Evolutionary conservation across 371 early-diverging fungal genomes (phyloP), one percentile per base, ranked within the genome.

Genomic region (Nosema granulosis): DNA sequence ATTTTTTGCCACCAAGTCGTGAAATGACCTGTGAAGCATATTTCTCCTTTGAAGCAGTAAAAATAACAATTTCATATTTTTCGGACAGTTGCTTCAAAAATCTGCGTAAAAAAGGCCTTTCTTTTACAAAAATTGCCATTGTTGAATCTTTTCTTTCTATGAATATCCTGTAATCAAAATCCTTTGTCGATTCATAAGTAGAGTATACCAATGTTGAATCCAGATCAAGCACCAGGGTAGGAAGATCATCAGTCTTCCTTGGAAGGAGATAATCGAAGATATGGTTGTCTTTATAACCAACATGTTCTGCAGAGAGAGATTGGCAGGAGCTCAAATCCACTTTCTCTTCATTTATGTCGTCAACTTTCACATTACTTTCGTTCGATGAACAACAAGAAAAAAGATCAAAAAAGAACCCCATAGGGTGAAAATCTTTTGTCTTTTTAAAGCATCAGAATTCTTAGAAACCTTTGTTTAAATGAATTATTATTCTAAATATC

Each of bases 131-230:
- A 13, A 76, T 62, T 43, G 43, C 16, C 6, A 4, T 29, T 18
- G 28, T 26, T n/a, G 28, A 51, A 16, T 26, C 71, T 0, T 18
- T 38, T 65, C 77, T 75, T 69, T 69, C 26, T 49, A 82, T 73
- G 2, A 75, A 69, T 22, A 66, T 24, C 11, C 74, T 67, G 51
- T 77, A 80, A 68, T 81, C 79, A 69, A 79, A 82, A 68, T 82
- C 71, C 6, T 75, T 73, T n/a, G 77, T 54, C 51, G 49, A 16
- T 57, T 26, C 22, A 18, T 59, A 35, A 6, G 87, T 86, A 22
- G 94, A 91, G 85, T 94, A 95, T 26, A 96, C 92, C 57, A 96
- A 87, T 0, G 95, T 95, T 84, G 95, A 94, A 78, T 96, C 96
- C 65, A 96, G 86, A 86, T 96, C 96, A 74, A 96, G 85, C 3